Percentiles rank a stretch among this genome's conserved stretches.
Evolutionary conservation across 306 rosid species (phyloP).

Genomic region (Begonia loranthoides): DNA sequence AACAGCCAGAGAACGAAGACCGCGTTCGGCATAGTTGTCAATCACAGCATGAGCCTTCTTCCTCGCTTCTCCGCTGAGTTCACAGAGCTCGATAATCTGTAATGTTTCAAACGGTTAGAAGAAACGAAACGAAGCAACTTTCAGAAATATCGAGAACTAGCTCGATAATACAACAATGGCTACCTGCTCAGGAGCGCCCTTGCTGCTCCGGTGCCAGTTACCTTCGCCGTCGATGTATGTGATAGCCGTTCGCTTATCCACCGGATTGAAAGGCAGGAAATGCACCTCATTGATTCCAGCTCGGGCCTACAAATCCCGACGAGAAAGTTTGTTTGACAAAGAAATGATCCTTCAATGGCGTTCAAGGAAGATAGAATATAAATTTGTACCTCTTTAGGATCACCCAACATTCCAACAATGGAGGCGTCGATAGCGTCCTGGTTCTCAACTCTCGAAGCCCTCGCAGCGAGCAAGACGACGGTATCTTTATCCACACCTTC

Average conservation of each 20-base stretch:
- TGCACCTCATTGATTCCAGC: neutral
- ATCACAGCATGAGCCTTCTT: neutral
- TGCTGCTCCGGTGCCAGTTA: slow-evolving; percentile 1
- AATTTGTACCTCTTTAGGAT: neutral
- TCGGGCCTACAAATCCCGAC: neutral
- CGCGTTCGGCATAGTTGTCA: neutral
- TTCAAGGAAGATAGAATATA: neutral
- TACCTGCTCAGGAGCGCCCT: slow-evolving; percentile 1
- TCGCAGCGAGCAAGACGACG: neutral
- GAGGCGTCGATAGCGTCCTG: neutral
- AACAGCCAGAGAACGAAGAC: slow-evolving; percentile 1
- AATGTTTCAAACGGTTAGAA: no score
- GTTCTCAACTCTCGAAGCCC: slow-evolving; percentile 1
- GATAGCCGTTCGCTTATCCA: neutral
- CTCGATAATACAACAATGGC: no score
- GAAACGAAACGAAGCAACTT: no score
- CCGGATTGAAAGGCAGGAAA: neutral
- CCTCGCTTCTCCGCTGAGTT: neutral
- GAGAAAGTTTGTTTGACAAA: neutral
- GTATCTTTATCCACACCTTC: neutral
- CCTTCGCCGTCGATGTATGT: slow-evolving; percentile 20
- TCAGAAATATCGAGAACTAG: no score
- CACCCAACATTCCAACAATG: slow-evolving; percentile 1
- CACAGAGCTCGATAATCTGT: neutral
- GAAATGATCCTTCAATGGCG: neutral